Evolutionary conservation across 352 stramenopile species (phyloP).

Genomic region (Phytopythium mirpurense): DNA sequence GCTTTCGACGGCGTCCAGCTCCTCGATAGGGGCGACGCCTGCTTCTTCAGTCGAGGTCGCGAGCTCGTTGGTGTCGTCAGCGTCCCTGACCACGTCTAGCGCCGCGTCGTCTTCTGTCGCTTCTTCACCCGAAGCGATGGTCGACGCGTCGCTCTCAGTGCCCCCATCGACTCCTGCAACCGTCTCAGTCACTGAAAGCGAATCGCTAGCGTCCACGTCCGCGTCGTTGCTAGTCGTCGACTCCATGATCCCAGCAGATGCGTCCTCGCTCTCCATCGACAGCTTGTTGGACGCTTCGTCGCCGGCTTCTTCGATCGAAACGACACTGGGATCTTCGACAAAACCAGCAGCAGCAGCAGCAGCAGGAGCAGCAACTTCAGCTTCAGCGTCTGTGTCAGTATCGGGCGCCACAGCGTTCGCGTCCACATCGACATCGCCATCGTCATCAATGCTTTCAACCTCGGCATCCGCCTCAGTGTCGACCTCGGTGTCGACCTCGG

Average conservation of each 20-base stretch:
- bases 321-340: not conserved
- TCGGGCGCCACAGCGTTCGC: slow-evolving; percentile 2
- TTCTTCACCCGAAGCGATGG: slow-evolving; percentile 8
- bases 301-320: slow-evolving; percentile 6
- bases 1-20: no score
- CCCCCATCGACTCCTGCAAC: not conserved
- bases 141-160: not conserved
- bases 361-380: not conserved
- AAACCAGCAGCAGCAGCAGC: not conserved
- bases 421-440: no score
- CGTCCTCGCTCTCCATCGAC: no score
- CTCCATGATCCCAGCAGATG: no score
- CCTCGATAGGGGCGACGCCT: no score
- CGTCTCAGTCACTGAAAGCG: no score
- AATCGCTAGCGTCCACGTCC: no score
- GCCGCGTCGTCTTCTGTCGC: not conserved
- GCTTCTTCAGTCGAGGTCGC: not conserved
- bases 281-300: not conserved
- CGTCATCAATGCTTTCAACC: no score
- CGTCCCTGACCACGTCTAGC: not conserved
- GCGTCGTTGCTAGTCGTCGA: no score
- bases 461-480: no score
- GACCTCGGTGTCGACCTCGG: not conserved
- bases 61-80: not conserved
- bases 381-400: slow-evolving; percentile 5